Percentiles rank a stretch among this genome's conserved stretches.
Evolutionary conservation across 176 grass and related monocot species (phyloP).

Genomic region (Oryza punctata): DNA sequence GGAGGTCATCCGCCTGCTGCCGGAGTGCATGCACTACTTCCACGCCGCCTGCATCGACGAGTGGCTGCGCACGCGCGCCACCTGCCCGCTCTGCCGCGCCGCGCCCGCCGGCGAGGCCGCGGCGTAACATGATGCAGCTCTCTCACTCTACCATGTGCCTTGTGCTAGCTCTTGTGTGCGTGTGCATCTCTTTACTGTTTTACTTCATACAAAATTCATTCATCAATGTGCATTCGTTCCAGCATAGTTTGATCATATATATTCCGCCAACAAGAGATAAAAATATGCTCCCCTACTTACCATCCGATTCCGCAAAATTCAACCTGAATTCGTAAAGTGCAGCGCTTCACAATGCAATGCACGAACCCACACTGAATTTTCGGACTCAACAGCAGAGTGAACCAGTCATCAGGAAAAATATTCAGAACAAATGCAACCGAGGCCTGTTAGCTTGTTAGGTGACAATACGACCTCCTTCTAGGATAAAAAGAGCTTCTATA

Average conservation of each 20-base stretch:
- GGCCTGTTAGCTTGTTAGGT: not conserved
- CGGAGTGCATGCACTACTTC: constrained; percentile 40
- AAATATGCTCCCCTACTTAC: not conserved
- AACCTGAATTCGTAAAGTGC: not conserved
- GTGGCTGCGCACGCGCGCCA: constrained; percentile 34
- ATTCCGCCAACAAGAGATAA: no score
- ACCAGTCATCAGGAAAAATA: not conserved
- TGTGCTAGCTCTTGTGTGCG: no score
- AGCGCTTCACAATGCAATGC: not conserved
- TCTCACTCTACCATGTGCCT: no score
- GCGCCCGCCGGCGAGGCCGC: not conserved
- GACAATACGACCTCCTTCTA: not conserved
- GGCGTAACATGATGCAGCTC: not conserved
- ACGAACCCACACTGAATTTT: not conserved
- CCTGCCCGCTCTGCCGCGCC: constrained; percentile 42
- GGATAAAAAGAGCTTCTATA: not conserved
- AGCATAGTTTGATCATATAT: no score
- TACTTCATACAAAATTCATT: not conserved
- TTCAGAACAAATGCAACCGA: not conserved
- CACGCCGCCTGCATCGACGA: constrained; percentile 37
- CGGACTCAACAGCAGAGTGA: not conserved
- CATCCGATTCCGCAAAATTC: not conserved
- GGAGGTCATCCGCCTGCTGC: constrained; percentile 11
- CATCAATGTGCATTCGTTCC: not conserved
- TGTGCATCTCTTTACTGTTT: not conserved